Evolutionary conservation across 148 eudicot genomes (phyloP).

Genomic region (Nepenthes mirabilis): DNA sequence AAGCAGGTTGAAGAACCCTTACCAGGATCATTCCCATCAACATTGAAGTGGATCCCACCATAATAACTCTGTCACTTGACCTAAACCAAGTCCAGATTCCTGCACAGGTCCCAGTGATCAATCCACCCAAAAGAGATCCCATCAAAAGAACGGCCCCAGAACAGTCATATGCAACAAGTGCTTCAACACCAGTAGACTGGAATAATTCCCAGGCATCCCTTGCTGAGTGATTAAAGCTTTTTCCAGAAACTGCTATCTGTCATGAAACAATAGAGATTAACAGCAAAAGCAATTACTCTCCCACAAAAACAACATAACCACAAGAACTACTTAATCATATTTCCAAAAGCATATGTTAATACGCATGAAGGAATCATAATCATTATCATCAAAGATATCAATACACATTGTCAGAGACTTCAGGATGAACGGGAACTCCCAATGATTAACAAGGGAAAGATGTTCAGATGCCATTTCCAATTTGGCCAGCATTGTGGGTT

Average conservation of each 20-base stretch:
- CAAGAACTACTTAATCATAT: no score
- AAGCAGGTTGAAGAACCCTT: constrained; percentile 4
- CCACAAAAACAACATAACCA: not conserved
- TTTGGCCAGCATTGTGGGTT: no score
- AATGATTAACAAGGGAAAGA: no score
- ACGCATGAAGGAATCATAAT: not conserved
- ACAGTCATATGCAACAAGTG: constrained; percentile 90
- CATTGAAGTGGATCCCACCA: constrained; percentile 91
- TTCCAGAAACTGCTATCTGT: constrained; percentile 92
- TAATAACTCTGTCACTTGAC: constrained; percentile 57
- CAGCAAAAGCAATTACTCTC: no score
- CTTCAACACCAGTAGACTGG: constrained; percentile 95
- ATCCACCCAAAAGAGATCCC: constrained; percentile 84
- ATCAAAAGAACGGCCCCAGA: constrained; percentile 90
- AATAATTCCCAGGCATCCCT: constrained; percentile 98
- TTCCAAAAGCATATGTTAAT: no score
- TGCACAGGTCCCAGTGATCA: constrained; percentile 81
- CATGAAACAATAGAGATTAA: not conserved
- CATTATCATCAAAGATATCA: no score
- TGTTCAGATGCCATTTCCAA: no score
- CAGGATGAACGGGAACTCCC: no score
- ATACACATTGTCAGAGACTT: no score
- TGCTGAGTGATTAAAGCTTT: constrained; percentile 89
- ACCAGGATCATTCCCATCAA: constrained; percentile 98
- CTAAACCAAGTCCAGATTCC: constrained; percentile 64